Evolutionary conservation across 495 filamentous ascomycete genomes (phyloP).

Genomic region (Hypomontagnella monticulosa): DNA sequence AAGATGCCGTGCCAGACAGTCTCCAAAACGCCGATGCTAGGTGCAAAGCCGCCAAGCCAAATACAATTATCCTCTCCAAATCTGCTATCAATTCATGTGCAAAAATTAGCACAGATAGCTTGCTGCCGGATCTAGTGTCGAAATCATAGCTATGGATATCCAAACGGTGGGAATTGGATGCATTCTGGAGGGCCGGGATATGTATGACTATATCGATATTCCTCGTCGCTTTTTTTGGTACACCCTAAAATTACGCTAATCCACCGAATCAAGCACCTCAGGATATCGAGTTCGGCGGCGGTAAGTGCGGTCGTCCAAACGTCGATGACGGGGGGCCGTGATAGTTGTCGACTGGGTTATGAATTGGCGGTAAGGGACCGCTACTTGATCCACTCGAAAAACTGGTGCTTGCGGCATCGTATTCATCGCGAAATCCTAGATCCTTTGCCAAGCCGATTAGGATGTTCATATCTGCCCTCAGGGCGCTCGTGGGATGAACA

Average conservation of each 20-base stretch:
- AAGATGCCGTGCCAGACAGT: conserved; percentile 33
- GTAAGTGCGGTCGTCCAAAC: conserved; percentile 25
- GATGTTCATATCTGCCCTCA: conserved; percentile 73
- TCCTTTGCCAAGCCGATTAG: conserved; percentile 68
- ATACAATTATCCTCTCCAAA: conserved; percentile 27
- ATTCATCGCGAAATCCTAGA: conserved; percentile 50
- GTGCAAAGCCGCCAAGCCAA: conserved; percentile 29
- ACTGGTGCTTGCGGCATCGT: conserved; percentile 48
- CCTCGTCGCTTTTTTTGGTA: conserved; percentile 12
- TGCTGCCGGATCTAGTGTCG: conserved; percentile 17
- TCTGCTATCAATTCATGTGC: conserved; percentile 18
- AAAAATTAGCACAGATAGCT: conserved; percentile 13
- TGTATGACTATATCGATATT: conserved; percentile 5
- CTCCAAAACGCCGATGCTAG: conserved; percentile 37
- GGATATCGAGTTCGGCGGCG: conserved; percentile 23
- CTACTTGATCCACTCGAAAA: conserved; percentile 56
- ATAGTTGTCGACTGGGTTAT: conserved; percentile 33
- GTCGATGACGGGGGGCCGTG: conserved; percentile 28
- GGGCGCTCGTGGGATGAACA: conserved; percentile 70
- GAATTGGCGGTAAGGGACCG: conserved; percentile 38
- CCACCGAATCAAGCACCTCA: conserved; percentile 6
- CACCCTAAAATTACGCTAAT: conserved; percentile 7
- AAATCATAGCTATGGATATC: conserved; percentile 22
- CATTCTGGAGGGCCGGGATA: neutral
- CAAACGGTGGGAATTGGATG: neutral